Evolutionary conservation across 345 rosid genomes (phyloP).

Genomic region (Reutealis trisperma): DNA sequence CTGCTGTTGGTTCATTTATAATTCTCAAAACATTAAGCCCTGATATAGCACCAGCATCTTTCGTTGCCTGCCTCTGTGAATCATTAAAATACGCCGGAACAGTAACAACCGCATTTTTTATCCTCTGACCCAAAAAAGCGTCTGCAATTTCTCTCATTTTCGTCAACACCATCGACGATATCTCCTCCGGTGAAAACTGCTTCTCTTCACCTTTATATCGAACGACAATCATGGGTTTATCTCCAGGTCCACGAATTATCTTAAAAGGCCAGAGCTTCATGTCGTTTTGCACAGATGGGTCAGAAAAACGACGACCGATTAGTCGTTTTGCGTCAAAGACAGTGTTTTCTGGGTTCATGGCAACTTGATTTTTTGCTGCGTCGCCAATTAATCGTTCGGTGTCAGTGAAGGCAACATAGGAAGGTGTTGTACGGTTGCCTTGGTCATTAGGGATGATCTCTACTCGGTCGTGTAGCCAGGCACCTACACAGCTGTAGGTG

Average conservation of each 20-base stretch:
- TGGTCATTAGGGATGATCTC: slow-evolving; percentile 46
- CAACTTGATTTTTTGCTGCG: slow-evolving; percentile 25
- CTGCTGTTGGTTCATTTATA: not conserved
- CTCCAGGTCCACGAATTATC: not conserved
- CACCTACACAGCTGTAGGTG: slow-evolving; percentile 42
- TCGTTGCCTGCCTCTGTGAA: not conserved
- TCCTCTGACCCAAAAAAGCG: not conserved
- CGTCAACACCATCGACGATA: not conserved
- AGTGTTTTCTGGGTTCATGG: slow-evolving; percentile 55
- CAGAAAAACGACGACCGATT: not conserved
- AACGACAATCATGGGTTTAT: not conserved
- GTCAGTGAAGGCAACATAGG: slow-evolving; percentile 43
- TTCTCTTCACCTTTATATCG: not conserved
- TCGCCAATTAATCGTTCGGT: slow-evolving; percentile 41
- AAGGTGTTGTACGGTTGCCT: slow-evolving; percentile 43
- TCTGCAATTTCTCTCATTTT: not conserved
- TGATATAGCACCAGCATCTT: not conserved
- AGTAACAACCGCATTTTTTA: not conserved
- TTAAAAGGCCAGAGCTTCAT: not conserved
- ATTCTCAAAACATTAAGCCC: not conserved
- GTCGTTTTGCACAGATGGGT: not conserved
- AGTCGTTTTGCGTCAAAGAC: not conserved
- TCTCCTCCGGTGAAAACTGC: not conserved
- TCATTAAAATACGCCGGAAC: not conserved
- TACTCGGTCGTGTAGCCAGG: slow-evolving; percentile 38